Evolutionary conservation across 768 basidiomycete genomes (phyloP), one percentile per base, ranked within the genome.

Genomic region (Collybia sp.): DNA sequence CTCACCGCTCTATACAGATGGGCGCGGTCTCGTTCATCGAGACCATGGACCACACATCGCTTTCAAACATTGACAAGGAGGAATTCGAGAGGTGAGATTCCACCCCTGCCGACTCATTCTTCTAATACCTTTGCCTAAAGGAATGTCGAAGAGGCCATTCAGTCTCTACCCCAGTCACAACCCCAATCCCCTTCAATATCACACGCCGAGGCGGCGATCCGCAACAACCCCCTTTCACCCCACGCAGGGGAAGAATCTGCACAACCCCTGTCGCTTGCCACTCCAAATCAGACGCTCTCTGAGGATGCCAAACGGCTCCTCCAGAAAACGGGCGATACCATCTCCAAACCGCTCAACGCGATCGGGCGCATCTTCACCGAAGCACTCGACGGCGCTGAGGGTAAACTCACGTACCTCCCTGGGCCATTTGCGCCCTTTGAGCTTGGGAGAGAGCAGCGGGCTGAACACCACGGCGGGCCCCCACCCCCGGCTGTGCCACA

Each of bases 1-100:
- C 9, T 19, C 36, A 37, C 42, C 44, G 10, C 30, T 44, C 15
- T 25, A 6, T 4, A 6, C 51, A 97, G 93, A 94, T 88, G 80
- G 96, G 93, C 3, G 93, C 96, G 2, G 90, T 98, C 31, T 89
- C 91, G 1, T 99, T 97, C 62, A 93, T 99, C 51, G 96, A 99
- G 66, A 90, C 93, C 0, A 93, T 99, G 91, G 96, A 98, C 61
- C 89, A 94, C 48, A 86, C 92, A 0, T 88, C 89, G 6, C 68
- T 99, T 36, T 95, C 93, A n/a, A 85, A 89, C 55, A 97, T 98
- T 50, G 81, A 88, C 1, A 88, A 93, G 61, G 86, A 88, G 37
- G 92, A 97, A 51, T 99, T 99, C 48, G 96, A 98, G 60, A 72
- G 66, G 85, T 86, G 58, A 44, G 15, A 49, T 12, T 34, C 6